Evolutionary conservation across 306 rosid species (phyloP), one percentile per base, ranked within the genome.

Genomic region (Argentina anserina): DNA sequence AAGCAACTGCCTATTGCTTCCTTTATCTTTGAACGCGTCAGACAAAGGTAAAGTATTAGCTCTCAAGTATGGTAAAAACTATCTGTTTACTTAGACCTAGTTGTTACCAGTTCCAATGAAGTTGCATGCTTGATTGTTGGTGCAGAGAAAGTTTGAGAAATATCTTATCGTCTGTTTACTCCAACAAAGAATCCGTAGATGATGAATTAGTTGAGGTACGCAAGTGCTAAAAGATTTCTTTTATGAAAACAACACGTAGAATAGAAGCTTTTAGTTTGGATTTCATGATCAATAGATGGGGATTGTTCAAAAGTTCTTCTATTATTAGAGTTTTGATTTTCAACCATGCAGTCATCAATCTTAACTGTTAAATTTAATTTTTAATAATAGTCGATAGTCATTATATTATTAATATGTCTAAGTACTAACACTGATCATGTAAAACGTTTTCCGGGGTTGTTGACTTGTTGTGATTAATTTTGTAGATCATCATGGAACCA

Each of bases 201-300:
- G 97, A 93, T 15, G 97, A 90, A 70, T 84, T 93, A 17, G 88
- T 90, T 40, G 94, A 90, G 88, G 98, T 93, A 87, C 26, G n/a
- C 11, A n/a, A n/a, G n/a, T n/a, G n/a, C n/a, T n/a, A n/a, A n/a
- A n/a, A n/a, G n/a, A n/a, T n/a, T n/a, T n/a, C n/a, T n/a, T n/a
- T n/a, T n/a, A n/a, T n/a, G n/a, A n/a, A n/a, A n/a, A n/a, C n/a
- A n/a, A n/a, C n/a, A n/a, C n/a, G n/a, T n/a, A n/a, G n/a, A n/a
- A n/a, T n/a, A n/a, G 47, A 11, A 42, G 17, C 13, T 42, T 42
- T 42, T 40, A 13, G 40, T 36, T 7, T 4, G 7, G 40, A 37
- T 37, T 37, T 37, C 40, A 37, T 3, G n/a, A n/a, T n/a, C n/a
- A n/a, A n/a, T n/a, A n/a, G n/a, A n/a, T n/a, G n/a, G n/a, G n/a